Percentiles rank a stretch among this genome's conserved stretches.
phyloP scores from a whole-genome alignment of 306 rosid genomes.

The Senna siamea region DNA sequence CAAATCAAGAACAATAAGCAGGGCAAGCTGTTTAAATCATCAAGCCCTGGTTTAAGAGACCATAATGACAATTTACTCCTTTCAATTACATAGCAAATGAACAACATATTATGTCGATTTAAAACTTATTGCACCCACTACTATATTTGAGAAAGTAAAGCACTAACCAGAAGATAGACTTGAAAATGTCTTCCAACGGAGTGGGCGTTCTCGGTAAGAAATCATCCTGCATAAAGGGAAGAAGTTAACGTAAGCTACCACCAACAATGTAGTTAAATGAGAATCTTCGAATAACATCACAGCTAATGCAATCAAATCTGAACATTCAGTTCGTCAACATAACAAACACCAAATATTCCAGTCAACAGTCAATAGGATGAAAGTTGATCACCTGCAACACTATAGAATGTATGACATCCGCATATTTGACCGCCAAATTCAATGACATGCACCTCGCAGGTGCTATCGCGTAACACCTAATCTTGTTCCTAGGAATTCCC shows the following conservation, averaged over 20 bases:
- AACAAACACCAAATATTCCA: neutral
- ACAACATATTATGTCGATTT: constrained; percentile 12
- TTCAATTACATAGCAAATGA: constrained; percentile 28
- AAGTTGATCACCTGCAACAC: constrained; percentile 70
- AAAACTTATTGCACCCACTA: constrained; percentile 15
- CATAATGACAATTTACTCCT: constrained; percentile 50
- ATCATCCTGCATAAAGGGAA: constrained; percentile 69
- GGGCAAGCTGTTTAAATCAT: constrained; percentile 91
- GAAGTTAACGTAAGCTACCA: neutral
- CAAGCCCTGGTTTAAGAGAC: constrained; percentile 72
- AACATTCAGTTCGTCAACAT: constrained; percentile 12
- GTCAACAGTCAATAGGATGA: neutral
- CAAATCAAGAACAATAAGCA: constrained; percentile 87
- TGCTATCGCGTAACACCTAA: constrained; percentile 76
- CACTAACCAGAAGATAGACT: constrained; percentile 84
- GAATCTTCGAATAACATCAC: no score
- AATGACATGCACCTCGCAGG: constrained; percentile 97
- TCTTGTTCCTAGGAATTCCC: constrained; percentile 67
- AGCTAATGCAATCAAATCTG: neutral
- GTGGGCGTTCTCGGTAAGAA: constrained; percentile 96
- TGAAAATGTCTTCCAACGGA: constrained; percentile 92
- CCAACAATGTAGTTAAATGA: constrained; percentile 21
- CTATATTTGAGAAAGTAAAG: constrained; percentile 29
- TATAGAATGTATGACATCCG: constrained; percentile 79
- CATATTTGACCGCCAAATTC: constrained; percentile 93